Conservation (phyloP, 1,284 basidiomycete genomes). For the Apiotrichum gracile region DNA sequence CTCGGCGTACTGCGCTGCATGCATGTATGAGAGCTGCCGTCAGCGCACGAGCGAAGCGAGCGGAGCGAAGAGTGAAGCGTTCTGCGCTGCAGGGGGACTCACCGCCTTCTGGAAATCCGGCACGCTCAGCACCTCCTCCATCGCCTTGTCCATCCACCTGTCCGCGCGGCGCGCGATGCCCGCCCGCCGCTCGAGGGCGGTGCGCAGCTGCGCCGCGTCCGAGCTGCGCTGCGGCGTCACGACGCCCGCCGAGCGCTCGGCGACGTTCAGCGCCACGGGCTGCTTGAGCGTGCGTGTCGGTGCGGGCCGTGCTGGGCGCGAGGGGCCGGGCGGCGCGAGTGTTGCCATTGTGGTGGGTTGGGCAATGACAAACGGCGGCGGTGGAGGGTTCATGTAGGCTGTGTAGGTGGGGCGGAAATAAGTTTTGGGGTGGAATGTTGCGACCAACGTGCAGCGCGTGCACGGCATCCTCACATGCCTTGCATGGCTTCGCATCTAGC, state of each 20-base stretch:
- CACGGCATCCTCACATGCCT: too few relatives aligned
- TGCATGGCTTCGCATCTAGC: too few relatives aligned
- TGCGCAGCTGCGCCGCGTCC: constrained; percentile 6
- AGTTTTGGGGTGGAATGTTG: too few relatives aligned
- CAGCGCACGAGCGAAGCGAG: too few relatives aligned
- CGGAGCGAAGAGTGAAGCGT: too few relatives aligned
- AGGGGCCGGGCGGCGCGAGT: too few relatives aligned
- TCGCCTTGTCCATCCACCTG: constrained; percentile 15
- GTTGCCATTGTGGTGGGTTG: not conserved
- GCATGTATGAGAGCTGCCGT: constrained; percentile 18
- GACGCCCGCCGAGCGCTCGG: not conserved
- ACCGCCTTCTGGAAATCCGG: constrained; percentile 6
- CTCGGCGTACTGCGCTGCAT: constrained; percentile 27
- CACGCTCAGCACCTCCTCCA: constrained; percentile 14
- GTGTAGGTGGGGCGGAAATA: too few relatives aligned
- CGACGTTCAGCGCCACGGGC: not conserved
- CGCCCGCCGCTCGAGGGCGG: constrained; percentile 7
- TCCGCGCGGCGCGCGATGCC: constrained; percentile 10
- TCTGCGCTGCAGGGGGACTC: not conserved
- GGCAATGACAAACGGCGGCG: too few relatives aligned
- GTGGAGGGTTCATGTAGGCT: too few relatives aligned
- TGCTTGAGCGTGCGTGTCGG: constrained; percentile 3
- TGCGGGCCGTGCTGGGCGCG: not conserved
- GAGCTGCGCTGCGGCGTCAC: not conserved
- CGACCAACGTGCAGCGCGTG: too few relatives aligned